Base-by-base conservation (phyloP, 371 early-diverging fungal species). In the Lichtheimia ornata region DNA sequence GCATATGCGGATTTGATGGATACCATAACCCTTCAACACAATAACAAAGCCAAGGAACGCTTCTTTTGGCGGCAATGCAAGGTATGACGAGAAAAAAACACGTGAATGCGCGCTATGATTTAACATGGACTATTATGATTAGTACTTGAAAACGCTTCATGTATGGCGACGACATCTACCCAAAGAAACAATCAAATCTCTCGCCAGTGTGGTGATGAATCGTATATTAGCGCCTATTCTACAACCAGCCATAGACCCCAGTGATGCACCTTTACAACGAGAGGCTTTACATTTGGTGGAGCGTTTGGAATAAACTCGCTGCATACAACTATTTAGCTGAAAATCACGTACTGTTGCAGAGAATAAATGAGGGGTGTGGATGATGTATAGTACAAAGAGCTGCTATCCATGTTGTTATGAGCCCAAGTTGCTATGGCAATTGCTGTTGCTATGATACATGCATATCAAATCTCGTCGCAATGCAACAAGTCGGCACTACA, bases 51-150 rank as follows among this genome's bases (percentile, higher is more conserved):
- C 7, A 76, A 76, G 22, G 53, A 65, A 14, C 69, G 74, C 4
- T 70, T 79, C 49, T 63, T 76, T 27, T 70, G 67, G 71, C 55
- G 74, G 22, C 69, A 71, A 54, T 74, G 71, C 65, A 78, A 78
- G 58, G 70, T 35, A 35, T 35, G 35, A 9, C 35, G 11, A 11
- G 2, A 11, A 35, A 35, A 6, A 28, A 28, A 7, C 11, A 35
- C 11, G 6, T 35, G 35, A 1, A 9, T 35, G 11, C 2, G 11
- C 0, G 2, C 35, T 9, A 2, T 35, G 2, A 35, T 35, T 9
- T 35, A 35, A 35, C 35, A 35, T 35, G 11, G 11, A 35, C 7
- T 4, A 44, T 17, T 4, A 51, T 17, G 5, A 47, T 28, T 55
- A 67, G 66, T 72, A 73, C 45, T 53, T 77, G 25, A 77, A 77